phyloP scores from a whole-genome alignment of 371 early-diverging fungal genomes.

The Smittium mucronatum region DNA sequence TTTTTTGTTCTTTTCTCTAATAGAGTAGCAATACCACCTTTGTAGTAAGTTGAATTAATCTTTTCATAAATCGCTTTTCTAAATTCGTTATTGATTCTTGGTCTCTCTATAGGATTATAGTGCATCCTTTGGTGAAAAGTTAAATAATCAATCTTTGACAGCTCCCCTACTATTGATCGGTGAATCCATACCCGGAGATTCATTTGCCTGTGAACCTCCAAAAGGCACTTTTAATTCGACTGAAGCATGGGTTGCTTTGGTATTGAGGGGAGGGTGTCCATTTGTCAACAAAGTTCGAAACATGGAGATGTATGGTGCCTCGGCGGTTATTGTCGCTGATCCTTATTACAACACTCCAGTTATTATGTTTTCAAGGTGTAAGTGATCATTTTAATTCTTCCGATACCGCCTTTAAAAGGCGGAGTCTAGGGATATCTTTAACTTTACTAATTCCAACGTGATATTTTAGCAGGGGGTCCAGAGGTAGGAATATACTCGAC shows the following conservation, averaged over 20 bases:
- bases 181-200: conserved; percentile 24
- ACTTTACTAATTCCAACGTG: neutral
- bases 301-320: conserved; percentile 75
- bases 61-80: neutral
- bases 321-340: conserved; percentile 83
- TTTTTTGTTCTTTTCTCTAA: too few species aligned
- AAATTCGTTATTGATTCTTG: neutral
- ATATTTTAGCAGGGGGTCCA: conserved; percentile 46
- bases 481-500: conserved; percentile 63
- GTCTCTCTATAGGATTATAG: conserved; percentile 34
- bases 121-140: conserved; percentile 32
- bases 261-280: conserved; percentile 69
- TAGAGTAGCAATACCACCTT: neutral
- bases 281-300: conserved; percentile 77
- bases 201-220: conserved; percentile 27
- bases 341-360: conserved; percentile 54
- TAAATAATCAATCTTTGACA: conserved; percentile 25
- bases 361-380: conserved; percentile 72
- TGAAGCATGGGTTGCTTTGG: conserved; percentile 61
- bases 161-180: conserved; percentile 26
- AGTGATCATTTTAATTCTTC: conserved; percentile 40
- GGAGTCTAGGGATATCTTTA: conserved; percentile 25
- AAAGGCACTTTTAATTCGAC: conserved; percentile 15
- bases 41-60: neutral
- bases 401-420: conserved; percentile 77